phyloP scores from a whole-genome alignment of 2,329 filamentous ascomycete genomes.

The Verticillium alfalfae region DNA sequence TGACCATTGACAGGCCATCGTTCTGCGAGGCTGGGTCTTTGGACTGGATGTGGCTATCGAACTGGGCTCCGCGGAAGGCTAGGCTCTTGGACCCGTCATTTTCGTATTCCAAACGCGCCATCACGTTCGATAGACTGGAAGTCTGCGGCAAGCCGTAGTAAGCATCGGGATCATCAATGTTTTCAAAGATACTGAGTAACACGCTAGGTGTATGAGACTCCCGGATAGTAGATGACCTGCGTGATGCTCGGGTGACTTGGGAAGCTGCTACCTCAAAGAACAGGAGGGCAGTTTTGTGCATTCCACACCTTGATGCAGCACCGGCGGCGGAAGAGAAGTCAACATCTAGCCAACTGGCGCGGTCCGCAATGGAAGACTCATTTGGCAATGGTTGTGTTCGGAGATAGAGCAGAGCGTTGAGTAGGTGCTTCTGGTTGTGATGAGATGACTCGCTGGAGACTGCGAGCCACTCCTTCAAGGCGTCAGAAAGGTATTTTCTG shows the following conservation, averaged over 20 bases:
- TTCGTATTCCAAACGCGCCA: constrained; percentile 84
- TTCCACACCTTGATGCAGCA: constrained; percentile 71
- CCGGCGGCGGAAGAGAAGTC: constrained; percentile 65
- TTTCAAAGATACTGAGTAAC: constrained; percentile 78
- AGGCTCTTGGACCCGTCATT: constrained; percentile 80
- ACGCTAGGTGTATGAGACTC: constrained; percentile 58
- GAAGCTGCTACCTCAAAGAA: constrained; percentile 70
- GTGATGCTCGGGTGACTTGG: constrained; percentile 49
- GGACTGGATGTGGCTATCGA: constrained; percentile 75
- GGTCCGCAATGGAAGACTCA: constrained; percentile 73
- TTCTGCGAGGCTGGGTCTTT: constrained; percentile 46
- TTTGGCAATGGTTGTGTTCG: constrained; percentile 69
- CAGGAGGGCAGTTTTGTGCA: constrained; percentile 81
- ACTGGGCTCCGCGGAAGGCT: constrained; percentile 83
- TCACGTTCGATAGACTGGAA: constrained; percentile 68
- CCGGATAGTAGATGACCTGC: constrained; percentile 58
- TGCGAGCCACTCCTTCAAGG: constrained; percentile 60
- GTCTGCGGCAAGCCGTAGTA: constrained; percentile 87
- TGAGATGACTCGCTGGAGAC: constrained; percentile 23
- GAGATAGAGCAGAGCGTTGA: constrained; percentile 83
- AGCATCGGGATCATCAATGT: constrained; percentile 90
- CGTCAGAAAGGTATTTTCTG: constrained; percentile 59
- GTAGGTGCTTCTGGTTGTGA: constrained; percentile 61
- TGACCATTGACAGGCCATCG: constrained; percentile 67
- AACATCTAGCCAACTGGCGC: constrained; percentile 79